Evolutionary conservation across 345 rosid genomes (phyloP).

Genomic region (Acer saccharum): DNA sequence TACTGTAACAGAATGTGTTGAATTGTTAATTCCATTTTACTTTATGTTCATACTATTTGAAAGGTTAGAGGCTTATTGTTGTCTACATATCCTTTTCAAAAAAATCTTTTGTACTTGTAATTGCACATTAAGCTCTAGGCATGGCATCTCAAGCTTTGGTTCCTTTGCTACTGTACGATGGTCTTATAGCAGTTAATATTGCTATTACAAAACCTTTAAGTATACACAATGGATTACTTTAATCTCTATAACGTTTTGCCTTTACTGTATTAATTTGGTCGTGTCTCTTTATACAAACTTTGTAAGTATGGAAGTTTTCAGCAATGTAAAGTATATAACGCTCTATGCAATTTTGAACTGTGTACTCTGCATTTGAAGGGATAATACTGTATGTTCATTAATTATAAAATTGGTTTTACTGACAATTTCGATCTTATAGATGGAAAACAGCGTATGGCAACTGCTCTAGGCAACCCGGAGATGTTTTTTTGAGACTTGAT

Average conservation of each 20-base stretch:
- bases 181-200: neutral
- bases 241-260: neutral
- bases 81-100: neutral
- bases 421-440: neutral
- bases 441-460: neutral
- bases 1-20: conserved; percentile 3
- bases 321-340: neutral
- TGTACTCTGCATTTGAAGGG: neutral
- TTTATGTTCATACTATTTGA: neutral
- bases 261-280: neutral
- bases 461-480: neutral
- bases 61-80: neutral
- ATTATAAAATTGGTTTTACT: neutral
- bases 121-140: neutral
- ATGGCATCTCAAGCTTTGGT: neutral
- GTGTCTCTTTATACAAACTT: neutral
- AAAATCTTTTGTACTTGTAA: neutral
- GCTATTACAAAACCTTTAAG: neutral
- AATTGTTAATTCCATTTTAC: neutral
- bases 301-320: neutral
- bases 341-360: neutral
- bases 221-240: neutral
- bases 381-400: neutral
- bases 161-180: no score
- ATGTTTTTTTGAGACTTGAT: neutral